phyloP scores from a whole-genome alignment of 192 early-diverging fungal species.

The Borealophlyctis nickersoniae region DNA sequence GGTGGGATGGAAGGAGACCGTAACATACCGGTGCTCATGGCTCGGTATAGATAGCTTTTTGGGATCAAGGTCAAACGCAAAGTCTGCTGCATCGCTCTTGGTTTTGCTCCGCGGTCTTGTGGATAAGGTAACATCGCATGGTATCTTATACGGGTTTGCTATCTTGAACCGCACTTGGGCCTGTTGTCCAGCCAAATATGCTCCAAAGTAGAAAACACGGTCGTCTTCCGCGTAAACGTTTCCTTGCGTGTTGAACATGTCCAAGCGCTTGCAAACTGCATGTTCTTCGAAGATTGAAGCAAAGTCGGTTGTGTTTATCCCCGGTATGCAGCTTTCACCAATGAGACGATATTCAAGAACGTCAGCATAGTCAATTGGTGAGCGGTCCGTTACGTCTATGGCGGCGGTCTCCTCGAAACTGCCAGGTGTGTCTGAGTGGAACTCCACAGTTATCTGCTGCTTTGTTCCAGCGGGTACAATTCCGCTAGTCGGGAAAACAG shows the following conservation, averaged over 20 bases:
- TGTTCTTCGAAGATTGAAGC: slow-evolving; percentile 64
- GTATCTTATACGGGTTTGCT: slow-evolving; percentile 60
- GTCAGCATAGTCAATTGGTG: slow-evolving; percentile 42
- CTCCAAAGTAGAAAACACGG: slow-evolving; percentile 56
- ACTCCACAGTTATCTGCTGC: slow-evolving; percentile 58
- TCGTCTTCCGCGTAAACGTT: slow-evolving; percentile 67
- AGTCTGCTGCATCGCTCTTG: slow-evolving; percentile 48
- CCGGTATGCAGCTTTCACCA: slow-evolving; percentile 59
- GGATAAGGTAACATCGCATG: slow-evolving; percentile 50
- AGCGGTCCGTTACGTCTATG: slow-evolving; percentile 57
- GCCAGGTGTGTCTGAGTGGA: slow-evolving; percentile 56
- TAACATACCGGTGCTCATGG: slow-evolving; percentile 56
- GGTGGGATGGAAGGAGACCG: slow-evolving; percentile 55
- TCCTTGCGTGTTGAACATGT: slow-evolving; percentile 48
- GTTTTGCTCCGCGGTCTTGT: slow-evolving; percentile 48
- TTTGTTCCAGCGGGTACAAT: slow-evolving; percentile 48
- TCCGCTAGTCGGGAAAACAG: slow-evolving; percentile 54
- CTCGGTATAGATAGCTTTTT: slow-evolving; percentile 55
- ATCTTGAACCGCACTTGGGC: slow-evolving; percentile 57
- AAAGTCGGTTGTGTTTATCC: slow-evolving; percentile 58
- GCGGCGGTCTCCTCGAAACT: slow-evolving; percentile 57
- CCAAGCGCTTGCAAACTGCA: slow-evolving; percentile 55
- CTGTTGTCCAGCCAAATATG: slow-evolving; percentile 55
- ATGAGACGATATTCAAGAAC: slow-evolving; percentile 52
- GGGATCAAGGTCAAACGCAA: slow-evolving; percentile 62